A percentile compares a stretch with the other conserved stretches of the same genome.
Evolutionary conservation across 345 rosid genomes (phyloP).

Genomic region (Pseudoturritis turrita): DNA sequence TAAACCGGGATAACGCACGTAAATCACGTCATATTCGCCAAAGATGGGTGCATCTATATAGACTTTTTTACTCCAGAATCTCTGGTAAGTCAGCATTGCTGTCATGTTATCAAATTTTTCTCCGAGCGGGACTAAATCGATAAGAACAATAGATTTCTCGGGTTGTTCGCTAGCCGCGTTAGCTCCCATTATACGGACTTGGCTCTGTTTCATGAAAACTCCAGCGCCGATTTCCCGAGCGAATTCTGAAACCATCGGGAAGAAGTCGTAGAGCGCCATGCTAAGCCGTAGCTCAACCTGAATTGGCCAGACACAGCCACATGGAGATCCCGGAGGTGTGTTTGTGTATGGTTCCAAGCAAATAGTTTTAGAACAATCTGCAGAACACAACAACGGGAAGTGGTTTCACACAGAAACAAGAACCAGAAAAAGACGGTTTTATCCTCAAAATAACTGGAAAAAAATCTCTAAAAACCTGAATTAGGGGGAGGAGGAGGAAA

Average conservation of each 20-base stretch:
- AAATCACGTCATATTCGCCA: constrained; percentile 74
- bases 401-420: background rate
- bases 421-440: background rate
- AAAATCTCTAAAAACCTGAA: constrained; percentile 45
- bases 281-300: constrained; percentile 75
- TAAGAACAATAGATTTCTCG: constrained; percentile 72
- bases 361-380: constrained; percentile 72
- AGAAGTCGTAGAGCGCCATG: constrained; percentile 86
- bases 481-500: constrained; percentile 97
- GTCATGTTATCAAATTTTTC: constrained; percentile 70
- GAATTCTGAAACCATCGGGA: constrained; percentile 89
- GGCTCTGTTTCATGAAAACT: constrained; percentile 93
- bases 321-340: constrained; percentile 91
- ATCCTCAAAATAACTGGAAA: background rate
- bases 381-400: constrained; percentile 17
- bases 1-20: constrained; percentile 86
- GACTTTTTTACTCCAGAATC: constrained; percentile 84
- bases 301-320: constrained; percentile 94
- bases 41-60: constrained; percentile 54
- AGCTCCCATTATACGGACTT: constrained; percentile 94
- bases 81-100: constrained; percentile 69
- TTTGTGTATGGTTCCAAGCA: constrained; percentile 85
- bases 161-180: constrained; percentile 82
- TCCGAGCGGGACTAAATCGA: constrained; percentile 89
- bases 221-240: constrained; percentile 78